Percentiles rank a stretch among this genome's conserved stretches.
Conservation (phyloP, 1,284 basidiomycete genomes). For the Cryptococcus deneoformans region DNA sequence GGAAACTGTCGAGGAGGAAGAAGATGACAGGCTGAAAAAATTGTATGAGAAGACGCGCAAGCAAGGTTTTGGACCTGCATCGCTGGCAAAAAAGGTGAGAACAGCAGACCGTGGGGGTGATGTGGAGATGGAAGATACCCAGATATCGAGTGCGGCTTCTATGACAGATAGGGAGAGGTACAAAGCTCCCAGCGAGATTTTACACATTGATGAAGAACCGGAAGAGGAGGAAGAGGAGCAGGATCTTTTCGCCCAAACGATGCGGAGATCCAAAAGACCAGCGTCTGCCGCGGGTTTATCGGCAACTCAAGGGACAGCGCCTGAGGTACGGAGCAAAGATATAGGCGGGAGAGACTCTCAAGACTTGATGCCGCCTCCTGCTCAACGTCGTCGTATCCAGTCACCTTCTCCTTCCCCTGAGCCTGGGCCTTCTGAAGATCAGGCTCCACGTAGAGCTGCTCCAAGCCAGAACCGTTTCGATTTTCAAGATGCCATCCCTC, state of each 20-base stretch:
- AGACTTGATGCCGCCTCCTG: slow-evolving; percentile 7
- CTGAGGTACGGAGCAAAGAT: not conserved
- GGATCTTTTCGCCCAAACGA: slow-evolving; percentile 18
- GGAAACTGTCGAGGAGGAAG: not conserved
- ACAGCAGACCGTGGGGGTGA: not conserved
- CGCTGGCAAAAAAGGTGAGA: not conserved
- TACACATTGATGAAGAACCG: slow-evolving; percentile 18
- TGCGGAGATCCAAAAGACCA: slow-evolving; percentile 3
- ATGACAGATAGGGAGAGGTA: not conserved
- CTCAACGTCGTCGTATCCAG: slow-evolving; percentile 3
- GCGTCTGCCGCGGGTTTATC: not conserved
- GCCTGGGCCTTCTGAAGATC: slow-evolving; percentile 13
- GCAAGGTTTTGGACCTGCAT: not conserved
- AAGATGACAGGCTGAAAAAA: slow-evolving; percentile 9
- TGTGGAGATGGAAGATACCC: slow-evolving; percentile 5
- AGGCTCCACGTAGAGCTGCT: not conserved
- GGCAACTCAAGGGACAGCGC: not conserved
- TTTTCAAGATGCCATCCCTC: not conserved
- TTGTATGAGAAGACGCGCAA: slow-evolving; percentile 36
- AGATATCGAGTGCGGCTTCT: not conserved
- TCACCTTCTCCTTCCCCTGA: slow-evolving; percentile 14
- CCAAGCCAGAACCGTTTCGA: not conserved
- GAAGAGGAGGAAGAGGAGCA: slow-evolving; percentile 28
- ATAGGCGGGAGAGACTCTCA: not conserved
- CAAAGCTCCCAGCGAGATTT: not conserved